Base-by-base conservation (phyloP, 768 basidiomycete genomes). In the Hygrophorus russula region DNA sequence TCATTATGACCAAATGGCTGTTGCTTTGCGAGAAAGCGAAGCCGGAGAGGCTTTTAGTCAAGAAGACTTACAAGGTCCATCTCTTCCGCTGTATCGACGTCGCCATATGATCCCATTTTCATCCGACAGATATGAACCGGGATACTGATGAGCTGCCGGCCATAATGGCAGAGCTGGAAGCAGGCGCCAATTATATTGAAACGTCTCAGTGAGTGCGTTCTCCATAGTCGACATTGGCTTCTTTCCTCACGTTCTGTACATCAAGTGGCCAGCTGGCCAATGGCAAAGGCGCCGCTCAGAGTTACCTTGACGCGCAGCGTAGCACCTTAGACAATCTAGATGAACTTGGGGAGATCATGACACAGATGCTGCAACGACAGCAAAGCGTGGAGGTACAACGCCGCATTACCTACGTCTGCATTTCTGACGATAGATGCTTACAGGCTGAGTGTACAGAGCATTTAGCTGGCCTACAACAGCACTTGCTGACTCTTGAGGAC, bases 1-100 rank as follows among this genome's bases (percentile, higher is more conserved):
- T 1, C 87, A 91, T 56, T 90, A 82, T 49, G 80, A 80, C 17
- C 76, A 85, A 49, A 89, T 91, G 81, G 74, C 71, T 1, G 61
- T 63, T 45, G 81, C 82, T 0, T 55, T 85, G 46, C 71, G 71
- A 39, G 80, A 82, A 17, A 74, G 67, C 36, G 84, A 88, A 48
- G 69, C 69, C n/a, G 83, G 82, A 2, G 79, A 78, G 55, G 65
- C 54, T 4, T 79, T 85, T 45, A 65, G 62, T 8, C 80, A 83
- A 45, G 81, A 78, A 19, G 87, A 88, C 52, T 59, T 86, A 44
- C 70, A 76, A 63, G 74, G 85, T 80, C 50, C 24, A 61, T 49
- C 20, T 24, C 38, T 0, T 43, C 28, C 10, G 31, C 34, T 35
- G 44, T 32, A 4, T n/a, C 13, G 13, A 27, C 6, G 33, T 36